Base-by-base conservation (phyloP, 2,329 filamentous ascomycete species). In the Trichoderma sp. region DNA sequence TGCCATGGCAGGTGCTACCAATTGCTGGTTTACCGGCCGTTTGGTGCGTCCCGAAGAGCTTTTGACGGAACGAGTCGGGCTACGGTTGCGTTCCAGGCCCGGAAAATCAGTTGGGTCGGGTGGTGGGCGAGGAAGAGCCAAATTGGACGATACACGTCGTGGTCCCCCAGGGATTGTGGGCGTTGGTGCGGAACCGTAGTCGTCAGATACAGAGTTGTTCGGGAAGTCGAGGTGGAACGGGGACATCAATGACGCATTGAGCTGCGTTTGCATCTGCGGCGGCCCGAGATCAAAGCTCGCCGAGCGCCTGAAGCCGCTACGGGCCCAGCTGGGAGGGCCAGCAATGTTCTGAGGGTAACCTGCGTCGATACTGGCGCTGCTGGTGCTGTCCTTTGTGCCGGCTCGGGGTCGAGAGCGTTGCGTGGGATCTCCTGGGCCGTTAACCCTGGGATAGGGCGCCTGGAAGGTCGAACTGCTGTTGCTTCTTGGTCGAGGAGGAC, bases 81-180 rank as follows among this genome's bases (percentile, higher is more conserved):
- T 91, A 74, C 86, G 87, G 76, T 86, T 88, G 51, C 87, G 86
- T 72, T 88, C 86, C 57, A 85, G 77, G 15, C 76, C 77, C 47
- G 82, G 81, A 58, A 80, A 79, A 70, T 82, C 82, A 73, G 78
- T 77, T 15, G 82, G 80, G 34, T 83, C 80, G 14, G 81, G 77
- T 14, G 85, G 82, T 14, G 83, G 81, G 15, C 81, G 81, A 18
- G 75, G 72, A 9, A 75, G 66, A 28, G 76, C 80, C 39, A 79
- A 75, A 57, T 81, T 78, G 28, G 86, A 78, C 21, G 78, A 73
- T 39, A 81, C 77, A 71, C 83, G 83, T 72, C 94, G 89, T 71
- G 95, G 93, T 6, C 95, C 95, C 63, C 87, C 91, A 39, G 93
- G 94, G 43, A 98, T 87, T 32, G 90, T 95, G 6, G 95, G 95